A percentile compares a stretch with the other conserved stretches of the same genome.
These are phyloP conservation scores for Gyromitra esculenta DNA, from an alignment of 2,329 filamentous ascomycete genomes.

Conservation along the genomic window DNA sequence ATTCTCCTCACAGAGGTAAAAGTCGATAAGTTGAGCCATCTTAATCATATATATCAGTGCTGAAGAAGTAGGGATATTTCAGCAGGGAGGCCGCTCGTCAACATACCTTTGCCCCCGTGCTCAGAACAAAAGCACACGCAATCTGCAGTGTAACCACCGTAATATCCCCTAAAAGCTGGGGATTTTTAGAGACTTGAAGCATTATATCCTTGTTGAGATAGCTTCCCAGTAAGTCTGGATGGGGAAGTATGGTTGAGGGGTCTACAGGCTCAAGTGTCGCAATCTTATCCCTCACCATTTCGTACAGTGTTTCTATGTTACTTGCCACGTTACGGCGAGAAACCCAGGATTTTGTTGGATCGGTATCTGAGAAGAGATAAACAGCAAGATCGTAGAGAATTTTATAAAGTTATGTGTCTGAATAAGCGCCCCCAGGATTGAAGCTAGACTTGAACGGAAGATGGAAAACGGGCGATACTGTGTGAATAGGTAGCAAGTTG, in stretches of 20 bases:
- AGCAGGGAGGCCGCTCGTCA: too few species aligned
- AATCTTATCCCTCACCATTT: background rate
- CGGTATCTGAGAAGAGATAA: constrained; percentile 22
- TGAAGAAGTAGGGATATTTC: too few species aligned
- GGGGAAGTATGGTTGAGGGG: constrained; percentile 15
- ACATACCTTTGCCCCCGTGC: background rate
- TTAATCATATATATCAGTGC: background rate
- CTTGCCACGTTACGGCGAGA: background rate
- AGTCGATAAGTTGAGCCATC: constrained; percentile 77
- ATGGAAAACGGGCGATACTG: constrained; percentile 27
- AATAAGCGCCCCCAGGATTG: constrained; percentile 10
- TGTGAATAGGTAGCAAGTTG: constrained; percentile 39
- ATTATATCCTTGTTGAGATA: constrained; percentile 25
- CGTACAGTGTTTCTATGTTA: background rate
- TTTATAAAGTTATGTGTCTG: constrained; percentile 41
- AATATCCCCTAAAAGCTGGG: background rate
- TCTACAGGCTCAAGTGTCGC: background rate
- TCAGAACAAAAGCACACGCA: too few species aligned
- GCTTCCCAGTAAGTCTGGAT: constrained; percentile 44
- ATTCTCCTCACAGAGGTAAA: constrained; percentile 70
- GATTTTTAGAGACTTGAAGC: constrained; percentile 18
- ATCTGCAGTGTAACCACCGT: too few species aligned
- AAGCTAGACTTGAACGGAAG: constrained; percentile 34
- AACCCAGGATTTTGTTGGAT: constrained; percentile 41
- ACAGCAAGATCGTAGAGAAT: constrained; percentile 37